Evolutionary conservation across 306 rosid genomes (phyloP), one percentile per base, ranked within the genome.

Genomic region (Cicer pinnatifidum): DNA sequence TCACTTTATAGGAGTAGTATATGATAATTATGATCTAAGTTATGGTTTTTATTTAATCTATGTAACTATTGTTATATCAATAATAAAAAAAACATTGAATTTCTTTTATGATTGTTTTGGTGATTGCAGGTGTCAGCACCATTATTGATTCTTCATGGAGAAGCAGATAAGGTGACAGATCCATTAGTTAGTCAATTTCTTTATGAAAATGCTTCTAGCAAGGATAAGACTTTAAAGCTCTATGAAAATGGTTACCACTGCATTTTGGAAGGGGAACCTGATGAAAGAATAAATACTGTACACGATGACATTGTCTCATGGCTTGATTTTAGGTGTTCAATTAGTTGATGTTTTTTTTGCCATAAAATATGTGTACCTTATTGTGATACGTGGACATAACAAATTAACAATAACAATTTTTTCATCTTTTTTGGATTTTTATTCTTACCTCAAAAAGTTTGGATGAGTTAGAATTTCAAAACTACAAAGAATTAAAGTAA

Each of bases 221-320:
- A 83, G 47, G 96, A 92, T 71, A 88, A 92, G 84, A 88, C 89
- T 50, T 47, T 92, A 12, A 85, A 90, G 85, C 67, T 87, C 4
- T 88, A 90, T 28, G 88, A 86, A 62, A 87, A 73, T 58, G 89
- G 92, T 60, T 90, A 71, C 66, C 98, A 92, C 78, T 78, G 87
- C 88, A 87, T 92, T 68, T 85, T 92, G 64, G 95, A 92, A 84
- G 94, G 98, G 35, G 98, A 92, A 72, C 88, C 98, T 1, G 94
- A 92, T 82, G 92, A 84, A 52, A 84, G 86, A 83, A 92, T 92
- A 68, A 74, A 76, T 70, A 41, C 80, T 9, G 82, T 83, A 51
- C 94, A 88, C 63, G 65, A 84, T 62, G 98, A 92, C 69, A 88
- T 92, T 75, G 61, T 88, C 60, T 66, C 82, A 13, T 90, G 98